Evolutionary conservation across 345 rosid genomes (phyloP), one percentile per base, ranked within the genome.

Genomic region (Hevea brasiliensis): DNA sequence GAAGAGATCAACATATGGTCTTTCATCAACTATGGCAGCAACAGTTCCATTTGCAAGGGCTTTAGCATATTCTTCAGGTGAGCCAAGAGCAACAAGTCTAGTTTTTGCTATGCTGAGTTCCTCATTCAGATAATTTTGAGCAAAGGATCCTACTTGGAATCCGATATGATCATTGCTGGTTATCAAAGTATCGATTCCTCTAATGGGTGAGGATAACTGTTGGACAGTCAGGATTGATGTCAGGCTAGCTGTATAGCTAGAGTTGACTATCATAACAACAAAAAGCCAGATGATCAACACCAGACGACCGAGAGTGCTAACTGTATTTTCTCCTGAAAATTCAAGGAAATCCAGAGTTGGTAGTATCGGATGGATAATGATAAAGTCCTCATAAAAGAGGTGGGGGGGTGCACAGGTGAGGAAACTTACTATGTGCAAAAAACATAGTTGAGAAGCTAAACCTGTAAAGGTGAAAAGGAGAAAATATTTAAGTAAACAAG

Each of bases 171-270:
- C 83, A 47, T 51, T 70, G 76, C 90, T 81, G 47, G 83, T 77
- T 40, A 90, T 84, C 81, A 94, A 85, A 41, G 94, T 66, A 78
- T 94, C 94, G 55, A 94, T 88, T 24, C 98, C 96, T 80, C 73
- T 84, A 62, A 94, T 89, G n/a, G 96, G 96, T 4, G 98, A 94
- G 76, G 90, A 89, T 50, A 94, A 85, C 76, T 94, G 98, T 74
- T 86, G 91, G 42, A 90, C 92, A 2, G 97, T 94, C 74, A 94
- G 90, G 72, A 94, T 90, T 53, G 97, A 94, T 65, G 98, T 94
- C 79, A 94, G 84, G 77, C 97, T 94, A 10, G 98, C 98, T n/a
- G 93, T 94, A 74, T 94, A 94, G 86, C 98, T 94, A 23, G 97
- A 94, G 56, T 76, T 90, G 61, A 94, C 82, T 76, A 94, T 91